phyloP scores from a whole-genome alignment of 352 stramenopile genomes.

The Phytophthora capsici region DNA sequence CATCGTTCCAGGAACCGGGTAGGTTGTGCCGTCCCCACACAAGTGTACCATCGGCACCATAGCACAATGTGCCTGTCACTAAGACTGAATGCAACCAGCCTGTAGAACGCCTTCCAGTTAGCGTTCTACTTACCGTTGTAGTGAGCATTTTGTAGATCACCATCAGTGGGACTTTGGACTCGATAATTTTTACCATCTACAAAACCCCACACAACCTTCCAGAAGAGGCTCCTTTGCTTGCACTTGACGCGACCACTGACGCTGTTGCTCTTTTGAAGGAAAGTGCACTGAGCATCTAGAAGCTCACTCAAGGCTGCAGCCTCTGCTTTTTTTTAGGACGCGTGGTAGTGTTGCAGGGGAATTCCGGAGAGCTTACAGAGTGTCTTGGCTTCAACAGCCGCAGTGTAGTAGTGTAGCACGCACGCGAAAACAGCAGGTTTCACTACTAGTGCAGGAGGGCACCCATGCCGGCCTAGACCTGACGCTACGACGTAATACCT shows the following conservation, averaged over 20 bases:
- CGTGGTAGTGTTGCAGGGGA: background rate
- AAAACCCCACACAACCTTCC: background rate
- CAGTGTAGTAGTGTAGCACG: background rate
- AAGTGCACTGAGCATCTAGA: background rate
- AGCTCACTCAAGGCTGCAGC: background rate
- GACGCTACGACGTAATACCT: too few species aligned
- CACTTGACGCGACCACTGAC: background rate
- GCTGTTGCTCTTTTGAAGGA: background rate
- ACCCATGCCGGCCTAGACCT: too few species aligned
- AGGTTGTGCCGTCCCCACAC: conserved; percentile 5
- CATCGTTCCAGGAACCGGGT: conserved; percentile 14
- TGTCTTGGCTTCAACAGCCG: background rate
- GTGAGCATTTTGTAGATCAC: conserved; percentile 3
- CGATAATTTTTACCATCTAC: conserved; percentile 14
- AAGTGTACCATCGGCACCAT: conserved; percentile 7
- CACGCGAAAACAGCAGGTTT: background rate
- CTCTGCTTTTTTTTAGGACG: background rate
- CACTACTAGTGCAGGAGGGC: too few species aligned
- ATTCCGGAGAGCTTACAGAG: background rate
- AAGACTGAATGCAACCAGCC: conserved; percentile 1
- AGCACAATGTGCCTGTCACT: conserved; percentile 1
- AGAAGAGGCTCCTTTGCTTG: background rate
- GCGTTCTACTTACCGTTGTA: conserved; percentile 3
- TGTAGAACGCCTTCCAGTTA: background rate
- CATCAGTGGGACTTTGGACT: background rate